phyloP scores from a whole-genome alignment of 2,329 filamentous ascomycete species.

The Ophiostoma fasciatum region DNA sequence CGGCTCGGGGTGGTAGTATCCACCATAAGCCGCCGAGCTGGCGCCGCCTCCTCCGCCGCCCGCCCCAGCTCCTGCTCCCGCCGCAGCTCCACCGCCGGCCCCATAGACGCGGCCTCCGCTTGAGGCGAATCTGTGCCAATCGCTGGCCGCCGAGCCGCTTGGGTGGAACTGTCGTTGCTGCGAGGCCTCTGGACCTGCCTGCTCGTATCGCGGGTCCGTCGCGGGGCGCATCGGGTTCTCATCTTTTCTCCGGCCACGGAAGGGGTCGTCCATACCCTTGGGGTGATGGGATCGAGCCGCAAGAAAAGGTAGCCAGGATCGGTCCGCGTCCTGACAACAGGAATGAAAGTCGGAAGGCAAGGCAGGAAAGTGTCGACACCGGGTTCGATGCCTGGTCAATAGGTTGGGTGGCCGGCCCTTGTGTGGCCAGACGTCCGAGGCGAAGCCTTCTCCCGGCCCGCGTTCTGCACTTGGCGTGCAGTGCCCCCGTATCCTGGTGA shows the following conservation, averaged over 20 bases:
- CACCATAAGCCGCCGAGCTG: conserved; percentile 40
- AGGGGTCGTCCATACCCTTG: conserved; percentile 72
- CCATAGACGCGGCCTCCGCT: not conserved
- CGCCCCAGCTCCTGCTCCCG: no score
- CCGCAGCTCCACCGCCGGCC: no score
- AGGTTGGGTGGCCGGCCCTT: no score
- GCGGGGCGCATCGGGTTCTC: conserved; percentile 51
- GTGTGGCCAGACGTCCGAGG: no score
- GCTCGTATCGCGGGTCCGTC: conserved; percentile 36
- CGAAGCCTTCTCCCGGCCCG: no score
- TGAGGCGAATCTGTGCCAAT: conserved; percentile 3
- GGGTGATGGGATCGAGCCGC: no score
- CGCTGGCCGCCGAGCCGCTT: conserved; percentile 26
- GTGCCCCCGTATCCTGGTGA: no score
- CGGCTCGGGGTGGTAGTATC: conserved; percentile 44
- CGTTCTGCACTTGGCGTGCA: no score
- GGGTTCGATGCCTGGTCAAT: no score
- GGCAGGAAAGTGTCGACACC: no score
- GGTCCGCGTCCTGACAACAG: not conserved
- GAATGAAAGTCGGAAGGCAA: not conserved
- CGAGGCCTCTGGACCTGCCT: conserved; percentile 31
- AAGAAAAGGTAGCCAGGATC: conserved; percentile 13
- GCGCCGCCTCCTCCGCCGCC: conserved; percentile 36
- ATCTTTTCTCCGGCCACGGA: conserved; percentile 59
- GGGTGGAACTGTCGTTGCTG: conserved; percentile 30